These are phyloP conservation scores for Mortierella sp. DNA, from an alignment of 371 early-diverging fungal genomes.

Conservation along the genomic window DNA sequence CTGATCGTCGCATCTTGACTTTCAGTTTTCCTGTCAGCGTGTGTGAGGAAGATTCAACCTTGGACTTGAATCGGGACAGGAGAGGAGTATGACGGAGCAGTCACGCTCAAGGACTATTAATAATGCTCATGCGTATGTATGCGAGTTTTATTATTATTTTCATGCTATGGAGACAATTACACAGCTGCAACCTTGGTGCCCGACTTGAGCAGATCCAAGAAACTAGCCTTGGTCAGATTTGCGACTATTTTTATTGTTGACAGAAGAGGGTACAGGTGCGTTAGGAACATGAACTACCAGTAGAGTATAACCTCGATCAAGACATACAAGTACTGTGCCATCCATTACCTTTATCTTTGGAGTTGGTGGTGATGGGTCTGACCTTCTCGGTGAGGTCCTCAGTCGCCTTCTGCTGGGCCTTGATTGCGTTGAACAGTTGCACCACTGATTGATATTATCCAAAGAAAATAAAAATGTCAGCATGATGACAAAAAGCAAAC, in stretches of 20 bases:
- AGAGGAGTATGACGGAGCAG: too few species aligned
- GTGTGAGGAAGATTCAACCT: too few species aligned
- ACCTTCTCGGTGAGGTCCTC: conserved; percentile 63
- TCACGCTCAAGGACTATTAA: too few species aligned
- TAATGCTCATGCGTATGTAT: background rate
- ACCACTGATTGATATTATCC: too few species aligned
- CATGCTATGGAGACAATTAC: conserved; percentile 5
- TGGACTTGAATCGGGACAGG: too few species aligned
- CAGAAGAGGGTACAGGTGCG: background rate
- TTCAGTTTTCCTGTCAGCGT: too few species aligned
- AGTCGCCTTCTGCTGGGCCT: conserved; percentile 78
- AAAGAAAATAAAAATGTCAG: too few species aligned
- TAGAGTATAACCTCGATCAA: too few species aligned
- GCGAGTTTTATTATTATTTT: background rate
- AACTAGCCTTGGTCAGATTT: conserved; percentile 71
- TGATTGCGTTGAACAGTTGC: conserved; percentile 86
- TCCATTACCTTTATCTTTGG: conserved; percentile 66
- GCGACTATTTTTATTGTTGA: conserved; percentile 55
- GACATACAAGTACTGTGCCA: conserved; percentile 13
- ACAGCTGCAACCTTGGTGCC: conserved; percentile 56
- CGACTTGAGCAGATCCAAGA: conserved; percentile 71
- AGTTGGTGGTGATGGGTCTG: conserved; percentile 58
- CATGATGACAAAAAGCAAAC: background rate
- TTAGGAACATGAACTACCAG: background rate
- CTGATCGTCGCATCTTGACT: conserved; percentile 4